These are phyloP conservation scores for Aspergillus neotritici DNA, from an alignment of 2,329 filamentous ascomycete genomes.

Conservation along the genomic window DNA sequence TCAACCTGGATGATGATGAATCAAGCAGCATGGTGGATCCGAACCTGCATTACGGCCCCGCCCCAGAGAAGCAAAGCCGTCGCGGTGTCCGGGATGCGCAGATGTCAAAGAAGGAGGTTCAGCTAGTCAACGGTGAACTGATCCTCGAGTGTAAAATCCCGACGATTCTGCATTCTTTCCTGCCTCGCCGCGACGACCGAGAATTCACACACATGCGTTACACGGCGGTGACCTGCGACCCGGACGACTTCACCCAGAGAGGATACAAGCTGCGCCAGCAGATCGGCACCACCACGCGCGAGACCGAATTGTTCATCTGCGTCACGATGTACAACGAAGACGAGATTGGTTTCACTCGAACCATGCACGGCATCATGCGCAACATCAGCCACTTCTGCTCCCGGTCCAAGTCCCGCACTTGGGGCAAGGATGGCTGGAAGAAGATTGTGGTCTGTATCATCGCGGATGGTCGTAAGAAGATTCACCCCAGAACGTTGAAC, in stretches of 20 bases:
- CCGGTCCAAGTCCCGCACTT: conserved; percentile 83
- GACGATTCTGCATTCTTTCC: conserved; percentile 93
- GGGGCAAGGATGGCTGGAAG: conserved; percentile 96
- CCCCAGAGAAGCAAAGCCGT: conserved; percentile 78
- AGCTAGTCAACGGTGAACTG: conserved; percentile 93
- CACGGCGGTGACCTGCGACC: conserved; percentile 96
- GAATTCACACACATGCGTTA: conserved; percentile 99
- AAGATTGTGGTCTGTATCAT: conserved; percentile 99
- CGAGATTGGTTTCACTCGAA: conserved; percentile 91
- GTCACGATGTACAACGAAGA: conserved; percentile 99
- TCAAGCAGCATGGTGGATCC: conserved; percentile 53
- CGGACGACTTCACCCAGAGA: conserved; percentile 80
- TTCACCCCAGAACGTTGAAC: conserved; percentile 88
- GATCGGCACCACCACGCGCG: conserved; percentile 73
- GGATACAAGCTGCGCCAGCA: conserved; percentile 92
- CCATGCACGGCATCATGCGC: conserved; percentile 98
- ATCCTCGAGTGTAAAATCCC: conserved; percentile 99
- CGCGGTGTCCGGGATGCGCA: conserved; percentile 81
- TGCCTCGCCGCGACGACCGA: conserved; percentile 84
- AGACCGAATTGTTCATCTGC: conserved; percentile 94
- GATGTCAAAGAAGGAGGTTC: conserved; percentile 88
- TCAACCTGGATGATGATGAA: conserved; percentile 43
- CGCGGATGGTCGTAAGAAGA: conserved; percentile 86
- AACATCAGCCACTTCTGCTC: conserved; percentile 97
- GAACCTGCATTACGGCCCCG: conserved; percentile 72